phyloP scores from a whole-genome alignment of 352 stramenopile species.

The Phytophthora litchii region DNA sequence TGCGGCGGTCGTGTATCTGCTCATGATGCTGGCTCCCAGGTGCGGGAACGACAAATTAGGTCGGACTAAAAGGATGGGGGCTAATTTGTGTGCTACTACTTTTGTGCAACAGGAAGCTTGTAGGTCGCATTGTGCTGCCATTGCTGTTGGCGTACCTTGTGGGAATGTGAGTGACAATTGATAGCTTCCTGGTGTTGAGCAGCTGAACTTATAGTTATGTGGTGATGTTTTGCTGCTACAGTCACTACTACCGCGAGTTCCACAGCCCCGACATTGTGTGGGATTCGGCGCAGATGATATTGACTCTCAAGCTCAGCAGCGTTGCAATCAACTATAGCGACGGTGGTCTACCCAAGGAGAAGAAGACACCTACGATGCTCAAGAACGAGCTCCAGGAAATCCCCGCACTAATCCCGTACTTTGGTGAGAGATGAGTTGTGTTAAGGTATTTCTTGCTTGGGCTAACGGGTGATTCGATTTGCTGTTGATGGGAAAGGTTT shows the following conservation, averaged over 20 bases:
- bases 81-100: background rate
- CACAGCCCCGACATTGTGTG: slow-evolving; percentile 81
- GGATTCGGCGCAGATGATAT: slow-evolving; percentile 88
- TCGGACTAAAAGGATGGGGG: background rate
- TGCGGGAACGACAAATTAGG: slow-evolving; percentile 23
- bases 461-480: background rate
- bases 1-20: slow-evolving; percentile 61
- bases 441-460: background rate
- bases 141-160: slow-evolving; percentile 74
- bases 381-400: slow-evolving; percentile 77
- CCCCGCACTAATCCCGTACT: slow-evolving; percentile 70
- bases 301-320: slow-evolving; percentile 84
- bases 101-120: slow-evolving; percentile 47
- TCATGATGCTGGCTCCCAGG: slow-evolving; percentile 72
- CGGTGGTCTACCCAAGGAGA: slow-evolving; percentile 66
- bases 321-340: slow-evolving; percentile 87
- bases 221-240: slow-evolving; percentile 14
- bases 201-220: background rate
- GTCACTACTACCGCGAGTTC: slow-evolving; percentile 88
- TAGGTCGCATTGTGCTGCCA: slow-evolving; percentile 69
- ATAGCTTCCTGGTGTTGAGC: background rate
- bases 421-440: slow-evolving; percentile 46
- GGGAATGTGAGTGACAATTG: slow-evolving; percentile 44
- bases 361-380: slow-evolving; percentile 72
- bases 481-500: slow-evolving; percentile 50